A percentile compares a stretch with the other conserved stretches of the same genome.
Conservation (phyloP, 306 rosid genomes). For the Quercus agrifolia region DNA sequence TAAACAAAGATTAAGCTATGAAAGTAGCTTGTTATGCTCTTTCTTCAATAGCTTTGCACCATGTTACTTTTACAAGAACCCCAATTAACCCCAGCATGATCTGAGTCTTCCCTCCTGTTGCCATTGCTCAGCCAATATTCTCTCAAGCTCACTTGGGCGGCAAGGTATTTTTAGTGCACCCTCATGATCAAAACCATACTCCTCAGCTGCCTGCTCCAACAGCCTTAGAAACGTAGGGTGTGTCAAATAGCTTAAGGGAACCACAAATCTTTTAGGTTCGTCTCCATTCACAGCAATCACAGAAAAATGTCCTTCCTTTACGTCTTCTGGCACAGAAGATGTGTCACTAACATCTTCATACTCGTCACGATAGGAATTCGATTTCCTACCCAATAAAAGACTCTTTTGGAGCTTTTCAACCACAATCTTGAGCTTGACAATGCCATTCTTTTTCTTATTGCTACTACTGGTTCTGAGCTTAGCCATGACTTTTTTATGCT, state of each 20-base stretch:
- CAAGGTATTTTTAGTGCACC: slow-evolving; percentile 78
- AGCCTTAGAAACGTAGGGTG: slow-evolving; percentile 60
- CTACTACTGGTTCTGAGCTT: slow-evolving; percentile 22
- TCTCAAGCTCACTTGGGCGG: slow-evolving; percentile 56
- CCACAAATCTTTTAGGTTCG: slow-evolving; percentile 56
- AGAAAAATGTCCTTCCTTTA: slow-evolving; percentile 84
- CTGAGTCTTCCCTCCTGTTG: not conserved
- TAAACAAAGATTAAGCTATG: too few species aligned
- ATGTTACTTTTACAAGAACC: slow-evolving; percentile 26
- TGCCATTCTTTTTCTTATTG: slow-evolving; percentile 43
- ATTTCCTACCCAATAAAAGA: slow-evolving; percentile 34
- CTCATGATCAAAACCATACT: slow-evolving; percentile 74
- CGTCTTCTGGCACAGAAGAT: slow-evolving; percentile 57
- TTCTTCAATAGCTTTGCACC: slow-evolving; percentile 35
- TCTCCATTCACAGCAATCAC: slow-evolving; percentile 59
- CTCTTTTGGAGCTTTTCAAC: slow-evolving; percentile 64
- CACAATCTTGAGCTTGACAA: slow-evolving; percentile 50
- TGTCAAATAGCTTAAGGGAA: slow-evolving; percentile 58
- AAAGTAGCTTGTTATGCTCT: not conserved
- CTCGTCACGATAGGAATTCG: not conserved
- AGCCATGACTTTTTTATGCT: slow-evolving; percentile 29
- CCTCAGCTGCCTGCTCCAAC: slow-evolving; percentile 71
- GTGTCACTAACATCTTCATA: slow-evolving; percentile 7
- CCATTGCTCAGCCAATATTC: slow-evolving; percentile 48
- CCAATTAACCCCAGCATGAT: slow-evolving; percentile 12